Evolutionary conservation across 768 basidiomycete genomes (phyloP), one percentile per base, ranked within the genome.

Genomic region (Russula brevipes): DNA sequence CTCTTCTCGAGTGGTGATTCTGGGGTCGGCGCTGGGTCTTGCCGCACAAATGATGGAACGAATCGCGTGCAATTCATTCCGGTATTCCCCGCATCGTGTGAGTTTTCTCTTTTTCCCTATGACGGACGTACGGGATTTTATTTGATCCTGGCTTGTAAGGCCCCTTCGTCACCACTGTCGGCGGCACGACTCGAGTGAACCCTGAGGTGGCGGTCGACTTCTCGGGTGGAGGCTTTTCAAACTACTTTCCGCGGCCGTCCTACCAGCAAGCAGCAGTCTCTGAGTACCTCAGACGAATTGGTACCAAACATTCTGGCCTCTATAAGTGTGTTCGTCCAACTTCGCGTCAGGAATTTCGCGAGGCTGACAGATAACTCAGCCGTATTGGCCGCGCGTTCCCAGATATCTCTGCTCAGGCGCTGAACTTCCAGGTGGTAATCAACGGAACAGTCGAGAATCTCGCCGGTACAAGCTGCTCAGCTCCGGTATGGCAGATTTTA

Each of bases 181-280:
- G 76, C 30, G 76, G 85, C 4, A 89, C 88, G 0, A 80, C 77
- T 1, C 73, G 74, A 52, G 73, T 85, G 60, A 81, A 80, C 70
- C 85, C 86, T 4, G 86, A 89, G 70, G 75, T 81, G 39, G 85
- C 82, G 10, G 74, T 80, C 54, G 76, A 72, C 71, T 84, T 87
- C 73, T 84, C 85, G 17, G 84, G 85, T 1, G 88, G 87, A 47
- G 87, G 87, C 2, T 88, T 87, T 74, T 86, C 84, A 19, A 75
- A 76, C 69, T 74, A 73, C 66, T 75, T 77, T 53, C 54, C 72
- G 24, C 71, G 56, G 10, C 66, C 51, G 45, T 66, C 64, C 57
- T 77, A 73, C 59, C 76, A 77, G 66, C 31, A 63, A 1, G 39
- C 64, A 11, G 71, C 71, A 2, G 75, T 78, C 6, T 49, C 67